phyloP scores from a whole-genome alignment of 805 yeast species.

The Cyberlindnera veronae region DNA sequence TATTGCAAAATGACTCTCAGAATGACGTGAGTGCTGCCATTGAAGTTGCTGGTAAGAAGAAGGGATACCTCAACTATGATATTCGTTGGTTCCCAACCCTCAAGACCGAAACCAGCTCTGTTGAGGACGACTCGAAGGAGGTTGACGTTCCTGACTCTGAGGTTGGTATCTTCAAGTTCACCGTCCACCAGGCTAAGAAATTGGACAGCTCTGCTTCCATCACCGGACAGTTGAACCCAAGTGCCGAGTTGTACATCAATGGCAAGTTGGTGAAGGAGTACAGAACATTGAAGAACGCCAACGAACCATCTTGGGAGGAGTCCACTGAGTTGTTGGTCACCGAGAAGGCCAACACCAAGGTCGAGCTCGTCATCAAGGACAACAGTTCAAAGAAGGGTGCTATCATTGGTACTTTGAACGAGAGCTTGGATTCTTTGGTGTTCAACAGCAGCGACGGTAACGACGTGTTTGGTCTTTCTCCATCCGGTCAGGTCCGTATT shows the following conservation, averaged over 20 bases:
- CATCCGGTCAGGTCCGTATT: slow-evolving; percentile 53
- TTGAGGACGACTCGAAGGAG: slow-evolving; percentile 29
- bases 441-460: slow-evolving; percentile 45
- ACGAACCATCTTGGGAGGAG: slow-evolving; percentile 73
- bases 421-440: slow-evolving; percentile 36
- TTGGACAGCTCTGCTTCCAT: slow-evolving; percentile 52
- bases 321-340: slow-evolving; percentile 58
- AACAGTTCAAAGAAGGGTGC: slow-evolving; percentile 44
- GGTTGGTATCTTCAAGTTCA: slow-evolving; percentile 67
- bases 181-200: slow-evolving; percentile 55
- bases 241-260: slow-evolving; percentile 62
- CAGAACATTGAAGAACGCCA: slow-evolving; percentile 61
- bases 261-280: slow-evolving; percentile 51
- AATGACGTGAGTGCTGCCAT: slow-evolving; percentile 24
- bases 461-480: slow-evolving; percentile 45
- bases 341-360: slow-evolving; percentile 52
- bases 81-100: slow-evolving; percentile 38
- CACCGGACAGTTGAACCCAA: slow-evolving; percentile 48
- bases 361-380: slow-evolving; percentile 60
- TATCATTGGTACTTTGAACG: slow-evolving; percentile 54
- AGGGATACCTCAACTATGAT: slow-evolving; percentile 60
- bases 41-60: slow-evolving; percentile 45
- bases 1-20: slow-evolving; percentile 51
- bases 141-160: slow-evolving; percentile 49
- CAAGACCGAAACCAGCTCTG: slow-evolving; percentile 17